These are phyloP conservation scores for Diddensiella caesifluorescens DNA, from an alignment of 805 yeast genomes.

Conservation along the genomic window DNA sequence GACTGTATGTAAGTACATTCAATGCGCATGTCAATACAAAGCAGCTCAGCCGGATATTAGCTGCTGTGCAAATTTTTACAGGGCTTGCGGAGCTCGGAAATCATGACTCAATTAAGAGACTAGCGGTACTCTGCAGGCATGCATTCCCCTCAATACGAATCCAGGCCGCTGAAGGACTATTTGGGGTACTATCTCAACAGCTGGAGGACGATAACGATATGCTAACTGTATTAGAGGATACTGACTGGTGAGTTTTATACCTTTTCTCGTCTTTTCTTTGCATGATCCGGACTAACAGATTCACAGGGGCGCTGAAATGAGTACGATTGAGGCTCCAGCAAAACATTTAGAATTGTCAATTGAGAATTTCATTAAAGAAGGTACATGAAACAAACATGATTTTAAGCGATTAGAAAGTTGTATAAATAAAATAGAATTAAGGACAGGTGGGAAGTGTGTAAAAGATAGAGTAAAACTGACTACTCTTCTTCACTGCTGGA, in stretches of 20 bases:
- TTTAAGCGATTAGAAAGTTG: background rate
- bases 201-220: constrained; percentile 2
- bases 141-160: constrained; percentile 32
- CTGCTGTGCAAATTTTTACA: constrained; percentile 43
- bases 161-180: constrained; percentile 41
- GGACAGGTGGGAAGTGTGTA: background rate
- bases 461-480: constrained; percentile 39
- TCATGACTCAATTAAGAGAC: constrained; percentile 5
- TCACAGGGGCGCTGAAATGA: no score
- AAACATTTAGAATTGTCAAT: no score
- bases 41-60: constrained; percentile 35
- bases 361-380: no score
- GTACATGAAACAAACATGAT: no score
- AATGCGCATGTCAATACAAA: constrained; percentile 52
- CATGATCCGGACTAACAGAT: no score
- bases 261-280: no score
- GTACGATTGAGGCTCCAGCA: no score
- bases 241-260: constrained; percentile 12
- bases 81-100: constrained; percentile 28
- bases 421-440: constrained; percentile 1
- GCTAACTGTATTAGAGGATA: constrained; percentile 4
- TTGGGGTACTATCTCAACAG: constrained; percentile 26
- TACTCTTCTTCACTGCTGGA: constrained; percentile 24
- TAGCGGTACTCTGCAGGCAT: constrained; percentile 33
- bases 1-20: constrained; percentile 36